Percentiles rank a stretch among this genome's conserved stretches.
Evolutionary conservation across 495 filamentous ascomycete species (phyloP).

Genomic region (Tuber magnatum): DNA sequence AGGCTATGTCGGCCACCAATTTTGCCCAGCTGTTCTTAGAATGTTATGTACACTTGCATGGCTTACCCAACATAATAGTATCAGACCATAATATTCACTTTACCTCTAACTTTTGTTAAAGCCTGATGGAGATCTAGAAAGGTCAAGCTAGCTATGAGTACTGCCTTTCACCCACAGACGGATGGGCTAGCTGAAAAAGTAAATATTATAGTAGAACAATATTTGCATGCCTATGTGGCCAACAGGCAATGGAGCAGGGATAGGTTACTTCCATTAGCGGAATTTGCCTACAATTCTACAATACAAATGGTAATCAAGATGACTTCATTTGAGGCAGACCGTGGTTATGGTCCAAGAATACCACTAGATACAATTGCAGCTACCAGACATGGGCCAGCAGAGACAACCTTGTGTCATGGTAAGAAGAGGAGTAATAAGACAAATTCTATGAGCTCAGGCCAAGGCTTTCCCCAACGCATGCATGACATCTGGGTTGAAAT

Average conservation of each 20-base stretch:
- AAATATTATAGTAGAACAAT: conserved; percentile 6
- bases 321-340: conserved; percentile 10
- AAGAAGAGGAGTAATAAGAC: not conserved
- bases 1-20: no score
- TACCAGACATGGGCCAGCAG: not conserved
- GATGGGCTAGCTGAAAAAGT: conserved; percentile 3
- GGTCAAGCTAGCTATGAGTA: not conserved
- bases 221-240: not conserved
- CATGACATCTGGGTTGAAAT: not conserved
- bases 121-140: not conserved
- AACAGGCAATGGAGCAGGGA: not conserved
- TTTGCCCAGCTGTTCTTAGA: no score
- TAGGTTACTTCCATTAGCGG: not conserved
- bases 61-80: no score
- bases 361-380: conserved; percentile 7
- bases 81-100: conserved; percentile 4
- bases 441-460: not conserved
- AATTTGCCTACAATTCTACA: conserved; percentile 11
- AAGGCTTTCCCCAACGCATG: not conserved
- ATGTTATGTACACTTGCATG: no score
- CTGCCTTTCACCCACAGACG: conserved; percentile 6
- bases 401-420: not conserved
- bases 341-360: no score
- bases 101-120: not conserved
- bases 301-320: not conserved